phyloP scores from a whole-genome alignment of 768 basidiomycete genomes.

The Psilocybe cyanescens region DNA sequence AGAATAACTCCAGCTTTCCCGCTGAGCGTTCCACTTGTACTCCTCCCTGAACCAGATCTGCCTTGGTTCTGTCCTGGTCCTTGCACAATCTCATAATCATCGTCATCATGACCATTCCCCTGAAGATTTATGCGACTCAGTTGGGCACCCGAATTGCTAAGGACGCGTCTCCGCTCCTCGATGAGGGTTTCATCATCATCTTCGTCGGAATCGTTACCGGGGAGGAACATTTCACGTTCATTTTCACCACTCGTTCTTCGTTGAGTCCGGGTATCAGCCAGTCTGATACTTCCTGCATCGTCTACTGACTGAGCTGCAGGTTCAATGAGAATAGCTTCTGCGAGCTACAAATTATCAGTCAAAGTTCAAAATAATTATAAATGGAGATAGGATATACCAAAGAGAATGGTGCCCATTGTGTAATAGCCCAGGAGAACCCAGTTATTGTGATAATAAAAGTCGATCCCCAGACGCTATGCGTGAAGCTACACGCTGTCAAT shows the following conservation, averaged over 20 bases:
- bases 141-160: slow-evolving; percentile 51
- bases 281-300: slow-evolving; percentile 41
- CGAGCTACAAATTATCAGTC: slow-evolving; percentile 52
- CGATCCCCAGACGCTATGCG: slow-evolving; percentile 71
- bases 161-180: slow-evolving; percentile 30
- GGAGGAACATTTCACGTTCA: slow-evolving; percentile 34
- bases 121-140: slow-evolving; percentile 49
- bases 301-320: slow-evolving; percentile 36
- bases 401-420: slow-evolving; percentile 92
- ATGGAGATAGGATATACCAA: slow-evolving; percentile 52
- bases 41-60: slow-evolving; percentile 1
- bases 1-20: slow-evolving; percentile 89
- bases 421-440: slow-evolving; percentile 93
- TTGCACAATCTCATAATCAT: too few relatives aligned
- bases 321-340: too few relatives aligned
- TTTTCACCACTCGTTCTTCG: slow-evolving; percentile 25
- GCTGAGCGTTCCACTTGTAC: slow-evolving; percentile 44
- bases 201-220: slow-evolving; percentile 30
- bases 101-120: not conserved
- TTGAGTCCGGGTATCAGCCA: slow-evolving; percentile 47
- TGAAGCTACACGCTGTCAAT: slow-evolving; percentile 53
- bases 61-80: slow-evolving; percentile 5
- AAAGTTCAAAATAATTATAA: not conserved
- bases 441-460: slow-evolving; percentile 74
- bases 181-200: slow-evolving; percentile 18